Base-by-base conservation (phyloP, 1,284 basidiomycete genomes). In the Ceratobasidium sp. region DNA sequence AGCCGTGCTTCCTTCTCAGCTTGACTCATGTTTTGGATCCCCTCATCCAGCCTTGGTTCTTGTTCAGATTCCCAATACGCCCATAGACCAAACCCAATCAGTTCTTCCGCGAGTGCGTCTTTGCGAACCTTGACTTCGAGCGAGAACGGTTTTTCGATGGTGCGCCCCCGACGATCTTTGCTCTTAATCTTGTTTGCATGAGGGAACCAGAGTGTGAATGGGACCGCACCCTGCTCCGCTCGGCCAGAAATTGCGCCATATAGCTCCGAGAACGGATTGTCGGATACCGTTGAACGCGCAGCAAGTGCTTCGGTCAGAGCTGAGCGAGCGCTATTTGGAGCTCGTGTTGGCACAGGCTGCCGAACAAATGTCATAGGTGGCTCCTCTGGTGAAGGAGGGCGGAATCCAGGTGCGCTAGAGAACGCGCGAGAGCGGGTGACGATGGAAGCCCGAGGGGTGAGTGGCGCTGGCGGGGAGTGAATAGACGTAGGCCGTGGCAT, bases 71-170 rank as follows among this genome's bases (percentile, higher is more conserved):
- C 96, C 90, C 94, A 95, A 81, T 96, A 99, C 39, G 86, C 92
- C 90, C 91, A 98, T 53, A 99, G 82, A 0, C 94, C 93, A 83
- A 95, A 97, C 0, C 98, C 98, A 69, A 98, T 94, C 2, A 98
- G 94, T 82, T 99, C 97, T 83, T 99, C 98, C 20, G 99, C 92
- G 0, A 92, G 94, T 0, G 96, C 93, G 81, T 99, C 97, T 79
- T 91, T 92, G 75, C 95, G 86, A 6, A 99, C 93, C 76, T 88
- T 92, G 23, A 86, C 81, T 73, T 84, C 82, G 79, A 88, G 82
- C 0, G 85, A 84, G 17, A 75, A 75, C 15, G 61, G 61, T 31
- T 75, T 75, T 23, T 75, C 73, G 49, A 75, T 75, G 10, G 73
- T 65, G 5, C 73, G 73, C 3, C 73, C 73, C 47, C 73, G 60